Conservation (phyloP, 345 rosid genomes). For the Alliaria petiolata region DNA sequence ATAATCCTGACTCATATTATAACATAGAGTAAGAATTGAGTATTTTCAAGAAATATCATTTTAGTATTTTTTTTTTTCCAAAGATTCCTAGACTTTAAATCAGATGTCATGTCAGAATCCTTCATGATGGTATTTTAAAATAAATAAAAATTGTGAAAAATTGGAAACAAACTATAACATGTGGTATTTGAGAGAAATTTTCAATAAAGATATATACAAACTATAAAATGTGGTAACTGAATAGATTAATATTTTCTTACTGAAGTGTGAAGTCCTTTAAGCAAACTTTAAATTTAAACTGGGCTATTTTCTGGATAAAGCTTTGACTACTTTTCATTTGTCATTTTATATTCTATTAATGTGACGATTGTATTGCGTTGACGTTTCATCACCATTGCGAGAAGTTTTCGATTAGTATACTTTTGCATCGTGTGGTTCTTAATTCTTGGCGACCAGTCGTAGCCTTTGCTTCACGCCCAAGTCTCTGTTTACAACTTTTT, state of each 20-base stretch:
- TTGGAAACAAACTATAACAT: neutral
- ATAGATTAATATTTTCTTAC: neutral
- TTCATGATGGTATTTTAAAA: neutral
- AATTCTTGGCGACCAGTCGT: slow-evolving; percentile 33
- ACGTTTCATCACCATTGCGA: slow-evolving; percentile 60
- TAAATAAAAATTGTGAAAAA: neutral
- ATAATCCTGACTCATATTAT: too few species aligned
- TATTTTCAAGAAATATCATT: too few species aligned
- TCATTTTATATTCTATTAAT: neutral
- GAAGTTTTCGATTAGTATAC: neutral
- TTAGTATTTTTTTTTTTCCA: neutral
- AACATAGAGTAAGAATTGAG: too few species aligned
- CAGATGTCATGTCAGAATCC: neutral
- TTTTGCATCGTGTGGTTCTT: slow-evolving; percentile 32
- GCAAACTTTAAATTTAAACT: neutral
- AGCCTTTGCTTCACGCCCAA: slow-evolving; percentile 33
- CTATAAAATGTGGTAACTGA: too few species aligned
- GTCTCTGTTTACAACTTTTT: slow-evolving; percentile 20
- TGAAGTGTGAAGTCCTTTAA: neutral
- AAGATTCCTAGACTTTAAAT: neutral
- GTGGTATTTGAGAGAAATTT: neutral
- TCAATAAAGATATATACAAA: neutral
- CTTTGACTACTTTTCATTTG: neutral
- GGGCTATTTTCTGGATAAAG: neutral
- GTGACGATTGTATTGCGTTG: slow-evolving; percentile 42